These are phyloP conservation scores for Neoboletus brunneissimus DNA, from an alignment of 768 basidiomycete species.

Conservation along the genomic window DNA sequence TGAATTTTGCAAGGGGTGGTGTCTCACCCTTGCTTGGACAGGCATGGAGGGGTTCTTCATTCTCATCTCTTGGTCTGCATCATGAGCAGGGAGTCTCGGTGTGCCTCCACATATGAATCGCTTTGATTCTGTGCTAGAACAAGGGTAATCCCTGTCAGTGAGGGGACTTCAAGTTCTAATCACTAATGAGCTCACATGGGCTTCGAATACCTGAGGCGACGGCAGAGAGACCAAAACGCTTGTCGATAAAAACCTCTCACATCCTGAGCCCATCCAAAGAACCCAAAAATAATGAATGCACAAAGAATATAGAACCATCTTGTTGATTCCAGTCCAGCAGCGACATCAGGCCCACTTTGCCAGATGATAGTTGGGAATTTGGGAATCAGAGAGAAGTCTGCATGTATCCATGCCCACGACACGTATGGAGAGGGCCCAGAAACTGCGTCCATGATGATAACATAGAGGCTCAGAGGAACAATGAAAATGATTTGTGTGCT, in stretches of 20 bases:
- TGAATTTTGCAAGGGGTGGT: neutral
- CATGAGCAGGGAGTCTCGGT: neutral
- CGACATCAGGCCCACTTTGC: slow-evolving; percentile 23
- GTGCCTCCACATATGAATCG: neutral
- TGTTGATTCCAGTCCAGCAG: slow-evolving; percentile 30
- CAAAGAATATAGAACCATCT: slow-evolving; percentile 43
- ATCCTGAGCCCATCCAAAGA: slow-evolving; percentile 59
- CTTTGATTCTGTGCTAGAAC: neutral
- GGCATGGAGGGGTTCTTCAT: neutral
- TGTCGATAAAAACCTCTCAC: slow-evolving; percentile 39
- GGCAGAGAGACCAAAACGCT: slow-evolving; percentile 25
- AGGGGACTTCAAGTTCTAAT: neutral
- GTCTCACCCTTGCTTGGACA: neutral
- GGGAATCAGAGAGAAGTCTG: slow-evolving; percentile 40
- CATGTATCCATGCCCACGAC: slow-evolving; percentile 53
- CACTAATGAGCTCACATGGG: neutral
- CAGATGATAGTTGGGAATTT: slow-evolving; percentile 40
- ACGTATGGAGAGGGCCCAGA: slow-evolving; percentile 33
- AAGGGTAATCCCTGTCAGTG: neutral
- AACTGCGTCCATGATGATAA: slow-evolving; percentile 30
- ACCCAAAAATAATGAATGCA: slow-evolving; percentile 44
- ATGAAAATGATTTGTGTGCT: slow-evolving; percentile 39
- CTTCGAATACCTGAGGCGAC: slow-evolving; percentile 4
- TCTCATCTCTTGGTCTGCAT: neutral
- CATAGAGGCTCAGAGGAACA: slow-evolving; percentile 36